Percentiles rank a stretch among this genome's conserved stretches.
Evolutionary conservation across 768 basidiomycete species (phyloP).

Genomic region (Asterophora lycoperdoides): DNA sequence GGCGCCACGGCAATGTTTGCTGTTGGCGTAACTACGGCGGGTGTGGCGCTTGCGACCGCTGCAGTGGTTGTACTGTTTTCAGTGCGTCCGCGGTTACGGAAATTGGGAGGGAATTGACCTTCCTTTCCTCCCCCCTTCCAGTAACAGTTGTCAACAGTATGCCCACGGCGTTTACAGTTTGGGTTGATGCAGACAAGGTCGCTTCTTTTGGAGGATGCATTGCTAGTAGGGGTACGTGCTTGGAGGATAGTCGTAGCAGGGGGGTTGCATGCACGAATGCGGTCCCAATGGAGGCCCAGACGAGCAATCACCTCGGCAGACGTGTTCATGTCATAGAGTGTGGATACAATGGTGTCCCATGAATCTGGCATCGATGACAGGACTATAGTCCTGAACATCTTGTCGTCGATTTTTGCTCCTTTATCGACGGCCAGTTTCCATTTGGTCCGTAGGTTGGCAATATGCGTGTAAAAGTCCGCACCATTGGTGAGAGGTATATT

Average conservation of each 20-base stretch:
- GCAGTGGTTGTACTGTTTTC: background rate
- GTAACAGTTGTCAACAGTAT: constrained; percentile 7
- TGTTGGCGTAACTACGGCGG: background rate
- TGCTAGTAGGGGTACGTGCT: too few relatives aligned
- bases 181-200: background rate
- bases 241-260: background rate
- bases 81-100: too few relatives aligned
- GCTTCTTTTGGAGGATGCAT: background rate
- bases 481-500: constrained; percentile 12
- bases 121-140: constrained; percentile 5
- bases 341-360: constrained; percentile 18
- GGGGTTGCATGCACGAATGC: too few relatives aligned
- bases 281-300: constrained; percentile 8
- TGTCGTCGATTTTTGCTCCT: constrained; percentile 14
- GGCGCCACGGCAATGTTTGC: background rate
- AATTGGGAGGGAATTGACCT: too few relatives aligned
- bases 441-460: constrained; percentile 14
- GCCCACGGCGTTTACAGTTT: background rate
- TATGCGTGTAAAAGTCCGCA: constrained; percentile 11
- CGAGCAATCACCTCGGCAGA: constrained; percentile 11
- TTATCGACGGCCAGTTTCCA: constrained; percentile 13
- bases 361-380: constrained; percentile 19
- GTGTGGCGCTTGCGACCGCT: background rate
- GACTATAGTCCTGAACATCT: constrained; percentile 17
- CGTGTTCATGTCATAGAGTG: constrained; percentile 7